Evolutionary conservation across 2,329 filamentous ascomycete genomes (phyloP).

Genomic region (Xylogone sp.): DNA sequence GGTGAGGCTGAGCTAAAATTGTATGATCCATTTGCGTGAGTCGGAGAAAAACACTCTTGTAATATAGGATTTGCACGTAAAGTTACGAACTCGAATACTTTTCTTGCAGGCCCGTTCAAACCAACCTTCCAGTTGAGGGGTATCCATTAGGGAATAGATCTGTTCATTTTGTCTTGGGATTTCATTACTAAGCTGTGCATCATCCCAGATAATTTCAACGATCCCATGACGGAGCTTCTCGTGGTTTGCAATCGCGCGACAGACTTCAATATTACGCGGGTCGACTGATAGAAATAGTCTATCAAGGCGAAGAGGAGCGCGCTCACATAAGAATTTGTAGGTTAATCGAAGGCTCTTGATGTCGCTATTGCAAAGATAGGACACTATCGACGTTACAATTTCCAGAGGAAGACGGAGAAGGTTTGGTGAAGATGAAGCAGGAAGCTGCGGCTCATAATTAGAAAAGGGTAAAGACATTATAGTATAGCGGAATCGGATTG

Average conservation of each 20-base stretch:
- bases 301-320: conserved; percentile 22
- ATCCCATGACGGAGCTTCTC: conserved; percentile 27
- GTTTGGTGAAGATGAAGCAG: background rate
- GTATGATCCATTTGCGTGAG: no score
- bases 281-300: conserved; percentile 38
- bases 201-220: conserved; percentile 37
- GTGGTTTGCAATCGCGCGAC: conserved; percentile 33
- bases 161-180: background rate
- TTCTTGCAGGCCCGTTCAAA: background rate
- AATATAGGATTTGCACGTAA: no score
- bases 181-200: conserved; percentile 13
- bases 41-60: no score
- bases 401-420: conserved; percentile 5
- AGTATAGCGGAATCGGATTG: background rate
- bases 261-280: conserved; percentile 33
- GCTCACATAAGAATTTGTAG: conserved; percentile 11
- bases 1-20: no score
- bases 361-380: conserved; percentile 20
- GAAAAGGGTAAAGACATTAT: background rate
- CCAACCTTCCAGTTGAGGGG: background rate
- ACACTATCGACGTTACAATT: conserved; percentile 5
- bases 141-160: background rate
- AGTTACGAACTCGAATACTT: background rate
- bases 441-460: background rate
- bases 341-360: conserved; percentile 25